A percentile compares a stretch with the other conserved stretches of the same genome.
phyloP scores from a whole-genome alignment of 257 asterid species.

The Solanum lycopersicoides region DNA sequence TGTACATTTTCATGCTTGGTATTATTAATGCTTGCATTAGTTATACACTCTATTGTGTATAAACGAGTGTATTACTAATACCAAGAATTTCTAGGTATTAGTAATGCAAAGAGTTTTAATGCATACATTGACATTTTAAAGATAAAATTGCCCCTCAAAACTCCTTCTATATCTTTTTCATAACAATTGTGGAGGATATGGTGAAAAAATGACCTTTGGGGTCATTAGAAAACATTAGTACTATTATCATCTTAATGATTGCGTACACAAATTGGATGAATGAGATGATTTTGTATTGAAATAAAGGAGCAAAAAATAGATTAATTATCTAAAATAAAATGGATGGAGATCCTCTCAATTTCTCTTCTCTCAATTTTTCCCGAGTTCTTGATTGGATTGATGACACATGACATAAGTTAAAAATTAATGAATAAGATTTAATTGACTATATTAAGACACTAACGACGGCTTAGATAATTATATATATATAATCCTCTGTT shows the following conservation, averaged over 20 bases:
- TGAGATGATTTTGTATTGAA: neutral
- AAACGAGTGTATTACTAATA: too few species aligned
- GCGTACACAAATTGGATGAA: neutral
- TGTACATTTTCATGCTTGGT: too few species aligned
- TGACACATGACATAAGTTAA: neutral
- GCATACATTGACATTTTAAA: too few species aligned
- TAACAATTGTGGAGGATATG: too few species aligned
- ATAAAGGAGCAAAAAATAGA: neutral
- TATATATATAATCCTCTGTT: too few species aligned
- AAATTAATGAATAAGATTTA: neutral
- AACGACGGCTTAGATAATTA: neutral
- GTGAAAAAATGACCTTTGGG: neutral
- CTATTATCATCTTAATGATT: neutral
- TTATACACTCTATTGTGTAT: too few species aligned
- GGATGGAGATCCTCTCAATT: neutral
- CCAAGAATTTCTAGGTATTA: too few species aligned
- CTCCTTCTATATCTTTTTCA: too few species aligned
- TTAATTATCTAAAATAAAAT: neutral
- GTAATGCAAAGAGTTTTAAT: too few species aligned
- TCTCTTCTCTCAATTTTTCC: neutral
- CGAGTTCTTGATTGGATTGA: neutral
- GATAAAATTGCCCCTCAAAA: too few species aligned
- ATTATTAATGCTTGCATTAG: too few species aligned
- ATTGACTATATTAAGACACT: neutral
- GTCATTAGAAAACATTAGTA: neutral